Percentiles rank a stretch among this genome's conserved stretches.
phyloP scores from a whole-genome alignment of 495 filamentous ascomycete genomes.

The Xylona heveae region DNA sequence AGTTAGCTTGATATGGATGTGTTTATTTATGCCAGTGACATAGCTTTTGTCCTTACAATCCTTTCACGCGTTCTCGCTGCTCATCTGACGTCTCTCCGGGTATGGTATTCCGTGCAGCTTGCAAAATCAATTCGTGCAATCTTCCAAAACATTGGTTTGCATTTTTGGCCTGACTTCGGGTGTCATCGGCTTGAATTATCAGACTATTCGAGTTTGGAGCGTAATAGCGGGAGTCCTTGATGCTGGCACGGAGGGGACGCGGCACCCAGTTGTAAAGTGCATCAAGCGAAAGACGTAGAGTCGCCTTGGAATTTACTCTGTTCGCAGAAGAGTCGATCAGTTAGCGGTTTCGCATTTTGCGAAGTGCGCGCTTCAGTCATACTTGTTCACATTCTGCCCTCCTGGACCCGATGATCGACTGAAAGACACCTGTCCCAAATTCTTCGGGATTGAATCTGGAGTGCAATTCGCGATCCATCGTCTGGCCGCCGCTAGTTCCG shows the following conservation, averaged over 20 bases:
- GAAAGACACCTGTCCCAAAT: constrained; percentile 43
- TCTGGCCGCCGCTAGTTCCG: constrained; percentile 46
- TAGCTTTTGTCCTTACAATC: too few species aligned
- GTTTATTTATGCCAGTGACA: constrained; percentile 4
- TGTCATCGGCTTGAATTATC: constrained; percentile 46
- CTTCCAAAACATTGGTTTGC: constrained; percentile 39
- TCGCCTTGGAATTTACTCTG: constrained; percentile 89
- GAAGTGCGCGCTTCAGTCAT: constrained; percentile 13
- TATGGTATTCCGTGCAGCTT: constrained; percentile 27
- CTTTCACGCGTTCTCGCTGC: constrained; percentile 34
- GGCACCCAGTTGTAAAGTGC: constrained; percentile 43
- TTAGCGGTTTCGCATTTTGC: not conserved
- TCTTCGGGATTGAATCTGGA: constrained; percentile 37
- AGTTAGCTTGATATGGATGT: not conserved
- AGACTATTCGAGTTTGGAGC: constrained; percentile 37
- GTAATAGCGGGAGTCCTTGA: constrained; percentile 51
- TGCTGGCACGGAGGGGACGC: constrained; percentile 34
- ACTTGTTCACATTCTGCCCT: constrained; percentile 97
- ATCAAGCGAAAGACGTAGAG: constrained; percentile 36
- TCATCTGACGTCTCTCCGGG: constrained; percentile 44
- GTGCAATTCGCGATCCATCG: constrained; percentile 53
- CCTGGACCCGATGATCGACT: constrained; percentile 82
- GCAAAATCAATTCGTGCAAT: constrained; percentile 33
- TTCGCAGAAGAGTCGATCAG: constrained; percentile 4
- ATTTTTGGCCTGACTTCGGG: constrained; percentile 43